Base-by-base conservation (phyloP, 2,329 filamentous ascomycete genomes). In the Colletotrichum trifolii region DNA sequence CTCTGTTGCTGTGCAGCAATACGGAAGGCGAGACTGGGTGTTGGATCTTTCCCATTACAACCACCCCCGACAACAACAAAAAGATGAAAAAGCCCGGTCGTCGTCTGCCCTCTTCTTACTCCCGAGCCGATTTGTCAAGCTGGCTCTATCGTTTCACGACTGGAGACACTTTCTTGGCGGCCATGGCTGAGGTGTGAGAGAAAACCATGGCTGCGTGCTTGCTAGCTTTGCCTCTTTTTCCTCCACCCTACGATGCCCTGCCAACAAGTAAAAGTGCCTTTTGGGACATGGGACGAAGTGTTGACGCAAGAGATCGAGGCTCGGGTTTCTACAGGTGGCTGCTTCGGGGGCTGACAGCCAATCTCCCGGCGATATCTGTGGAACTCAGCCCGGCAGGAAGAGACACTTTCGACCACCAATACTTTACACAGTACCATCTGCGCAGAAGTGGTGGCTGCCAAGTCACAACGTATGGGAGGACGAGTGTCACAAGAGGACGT, bases 121-220 rank as follows among this genome's bases (percentile, higher is more conserved):
- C 34, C 6, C 52, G 48, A 33, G 25, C n/a, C 15, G 53, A 54
- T 66, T 66, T 57, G 58, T 54, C 54, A 61, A 53, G 25, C 4
- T 5, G 25, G 25, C 25, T 53, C 58, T 63, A 40, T 33, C 48
- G 58, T 66, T 66, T 66, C 63, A 66, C 63, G 52, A 47, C 52
- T 63, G 58, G 52, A 43, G 58, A 66, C 47, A 48, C 46, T 66
- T 62, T 66, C 63, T 66, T 66, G 58, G 63, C 63, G 49, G 35
- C 13, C 54, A 38, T 58, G 58, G 13, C 47, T 53, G 40, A 63
- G 63, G 53, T 54, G 63, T 63, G 53, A 42, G 58, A 57, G 58
- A 50, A 53, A 52, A 4, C 33, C 43, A 15, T 15, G 36, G 35
- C 33, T 8, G 36, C 38, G 25, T 17, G 25, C 25, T 25, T 25